These are phyloP conservation scores for Clonostachys rosea DNA, from an alignment of 2,329 filamentous ascomycete genomes.

Conservation along the genomic window DNA sequence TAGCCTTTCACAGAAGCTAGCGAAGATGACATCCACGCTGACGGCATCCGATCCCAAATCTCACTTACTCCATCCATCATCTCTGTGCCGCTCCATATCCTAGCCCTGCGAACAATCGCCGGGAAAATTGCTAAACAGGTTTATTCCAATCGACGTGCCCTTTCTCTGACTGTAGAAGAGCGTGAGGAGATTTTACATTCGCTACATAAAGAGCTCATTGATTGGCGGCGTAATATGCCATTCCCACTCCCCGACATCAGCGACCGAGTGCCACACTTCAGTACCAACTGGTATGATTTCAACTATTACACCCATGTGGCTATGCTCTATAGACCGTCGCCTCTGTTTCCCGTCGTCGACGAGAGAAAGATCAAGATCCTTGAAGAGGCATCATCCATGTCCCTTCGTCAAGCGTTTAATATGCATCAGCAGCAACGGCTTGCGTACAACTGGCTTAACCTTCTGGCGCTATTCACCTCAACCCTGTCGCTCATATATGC, in stretches of 20 bases:
- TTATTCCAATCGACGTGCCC: constrained; percentile 19
- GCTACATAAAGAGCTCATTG: constrained; percentile 32
- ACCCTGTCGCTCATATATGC: constrained; percentile 36
- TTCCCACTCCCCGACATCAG: constrained; percentile 32
- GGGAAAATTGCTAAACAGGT: constrained; percentile 31
- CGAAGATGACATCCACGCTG: constrained; percentile 22
- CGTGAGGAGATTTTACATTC: constrained; percentile 22
- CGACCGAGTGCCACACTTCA: constrained; percentile 33
- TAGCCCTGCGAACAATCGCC: constrained; percentile 30
- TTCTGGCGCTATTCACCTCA: constrained; percentile 33
- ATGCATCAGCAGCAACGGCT: constrained; percentile 30
- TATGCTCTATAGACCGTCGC: constrained; percentile 37
- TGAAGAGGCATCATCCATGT: constrained; percentile 31
- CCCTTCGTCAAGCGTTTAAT: constrained; percentile 31
- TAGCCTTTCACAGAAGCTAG: constrained; percentile 28
- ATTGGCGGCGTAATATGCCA: constrained; percentile 37
- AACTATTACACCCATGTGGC: constrained; percentile 41
- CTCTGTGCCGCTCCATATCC: constrained; percentile 34
- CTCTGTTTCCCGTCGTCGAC: constrained; percentile 29
- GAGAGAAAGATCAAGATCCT: constrained; percentile 25
- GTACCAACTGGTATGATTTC: constrained; percentile 37
- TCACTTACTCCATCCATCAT: constrained; percentile 24
- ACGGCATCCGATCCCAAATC: constrained; percentile 10
- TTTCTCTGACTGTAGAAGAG: constrained; percentile 9
- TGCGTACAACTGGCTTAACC: constrained; percentile 34